Evolutionary conservation across 116 monocot genomes (phyloP).

Genomic region (Zostera marina): DNA sequence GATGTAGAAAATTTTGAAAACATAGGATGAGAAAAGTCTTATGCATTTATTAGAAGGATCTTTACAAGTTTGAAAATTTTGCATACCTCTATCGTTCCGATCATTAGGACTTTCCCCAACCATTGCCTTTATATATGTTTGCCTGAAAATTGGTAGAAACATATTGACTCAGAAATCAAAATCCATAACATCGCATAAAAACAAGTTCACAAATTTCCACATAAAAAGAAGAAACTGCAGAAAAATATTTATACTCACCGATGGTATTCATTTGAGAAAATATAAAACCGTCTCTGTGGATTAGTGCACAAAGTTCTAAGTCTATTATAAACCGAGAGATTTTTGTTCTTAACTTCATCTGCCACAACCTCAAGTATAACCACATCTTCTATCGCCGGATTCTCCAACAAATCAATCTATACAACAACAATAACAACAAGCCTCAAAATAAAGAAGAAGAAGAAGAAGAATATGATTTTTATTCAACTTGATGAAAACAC

Average conservation of each 20-base stretch:
- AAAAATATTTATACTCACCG: conserved; percentile 21
- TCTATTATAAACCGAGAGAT: conserved; percentile 57
- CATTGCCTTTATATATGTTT: conserved; percentile 81
- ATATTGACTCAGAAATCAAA: neutral
- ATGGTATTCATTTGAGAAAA: conserved; percentile 87
- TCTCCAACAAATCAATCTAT: conserved; percentile 94
- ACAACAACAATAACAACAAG: neutral
- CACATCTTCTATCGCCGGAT: conserved; percentile 66
- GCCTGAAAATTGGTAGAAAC: conserved; percentile 23
- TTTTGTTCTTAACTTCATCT: conserved; percentile 91
- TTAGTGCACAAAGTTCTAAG: conserved; percentile 60
- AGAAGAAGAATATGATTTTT: too few relatives aligned
- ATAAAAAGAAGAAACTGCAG: neutral
- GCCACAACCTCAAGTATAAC: conserved; percentile 66
- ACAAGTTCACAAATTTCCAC: neutral
- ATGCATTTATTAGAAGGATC: too few relatives aligned
- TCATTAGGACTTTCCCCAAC: conserved; percentile 90
- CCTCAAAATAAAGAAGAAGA: neutral
- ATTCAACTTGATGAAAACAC: neutral
- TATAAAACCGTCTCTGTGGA: conserved; percentile 38
- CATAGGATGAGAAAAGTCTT: too few relatives aligned
- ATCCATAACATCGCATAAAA: neutral
- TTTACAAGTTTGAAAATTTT: neutral
- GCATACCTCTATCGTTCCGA: conserved; percentile 80
- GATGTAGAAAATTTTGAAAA: too few relatives aligned